Base-by-base conservation (phyloP, 148 eudicot species). In the Silene uniflora region DNA sequence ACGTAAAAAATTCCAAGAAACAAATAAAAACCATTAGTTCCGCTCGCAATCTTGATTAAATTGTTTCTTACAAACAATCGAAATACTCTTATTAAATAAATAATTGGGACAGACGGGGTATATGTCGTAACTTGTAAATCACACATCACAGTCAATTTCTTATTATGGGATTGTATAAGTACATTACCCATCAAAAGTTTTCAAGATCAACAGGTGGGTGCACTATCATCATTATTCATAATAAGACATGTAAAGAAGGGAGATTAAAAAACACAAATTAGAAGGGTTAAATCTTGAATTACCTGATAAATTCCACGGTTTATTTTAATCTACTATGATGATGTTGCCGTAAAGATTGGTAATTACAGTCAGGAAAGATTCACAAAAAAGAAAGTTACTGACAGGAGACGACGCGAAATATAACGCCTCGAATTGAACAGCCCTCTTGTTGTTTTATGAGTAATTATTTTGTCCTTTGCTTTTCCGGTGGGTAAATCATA, bases 281-380 rank as follows among this genome's bases (percentile, higher is more conserved):
- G 1, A 24, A 16, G 62, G 65, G 56, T 78, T 63, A 47, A 25
- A 49, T 77, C 4, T 19, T 1, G 32, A 62, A 32, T 24, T 62
- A 78, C 80, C 80, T 78, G 70, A 21, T 32, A 63, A 22, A 78
- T 6, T 52, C 47, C 8, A 5, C 22, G 3, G 2, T 52, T 8
- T 13, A 10, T n/a, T 11, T 10, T 29, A 8, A 70, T 46, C 14
- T 58, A 23, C 25, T 8, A 25, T 16, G 58, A 32, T 21, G 27
- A 47, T 22, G 58, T 78, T n/a, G 52, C 69, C 35, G 73, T 76
- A 35, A 56, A 76, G 5, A 55, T 32, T 52, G 23, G 75, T 21
- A 61, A 10, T 61, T 22, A 61, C 65, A 61, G 65, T 29, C 10
- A 4, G 5, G 56, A 52, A 52, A 52, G 56, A 52, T 52, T 52